Evolutionary conservation across 305 asterid species (phyloP), one percentile per base, ranked within the genome.

Genomic region (Stenogyne calaminthoides): DNA sequence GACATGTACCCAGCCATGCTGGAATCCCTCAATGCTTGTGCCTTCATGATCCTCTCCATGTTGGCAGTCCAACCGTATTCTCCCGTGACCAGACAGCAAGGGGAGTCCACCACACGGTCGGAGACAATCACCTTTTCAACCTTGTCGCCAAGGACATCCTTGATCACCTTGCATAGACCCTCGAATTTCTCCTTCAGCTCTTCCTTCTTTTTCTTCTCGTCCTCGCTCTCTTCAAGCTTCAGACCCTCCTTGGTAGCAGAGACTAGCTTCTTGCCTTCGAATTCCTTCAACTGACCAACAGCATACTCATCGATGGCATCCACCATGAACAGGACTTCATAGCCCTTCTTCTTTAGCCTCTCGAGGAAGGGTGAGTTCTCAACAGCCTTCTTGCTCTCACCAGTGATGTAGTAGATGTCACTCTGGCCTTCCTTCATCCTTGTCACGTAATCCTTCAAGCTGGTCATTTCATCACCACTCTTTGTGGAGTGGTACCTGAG

Each of bases 21-120:
- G 0, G 84, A 76, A 37, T 73, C 84, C 81, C 79, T 76, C 63
- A 80, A 22, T 40, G 81, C 84, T 44, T 80, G 84, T 0, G 84
- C 84, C 76, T 80, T 80, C 83, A 80, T 80, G 11, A 80, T 80
- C 62, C 84, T 81, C 27, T 82, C 86, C 86, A 82, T 82, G 80
- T 82, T 82, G 6, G 86, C 86, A 1, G 86, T 82, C 86, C 86
- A 82, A 0, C 86, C 84, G 6, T 82, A 82, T 20, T 82, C 86
- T 1, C 86, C 86, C 1, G 86, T 82, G 61, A 82, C 86, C 80
- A 82, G 40, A 40, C 86, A 82, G 81, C 86, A 82, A 1, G 86
- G 86, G 5, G 86, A 82, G 71, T 82, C 83, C 0, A 76, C 86
- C 8, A 80, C 86, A 15, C 81, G 82, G 56, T 81, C 84, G 0